Conservation (phyloP, 148 eudicot species). For the Rhododendron simsii region DNA sequence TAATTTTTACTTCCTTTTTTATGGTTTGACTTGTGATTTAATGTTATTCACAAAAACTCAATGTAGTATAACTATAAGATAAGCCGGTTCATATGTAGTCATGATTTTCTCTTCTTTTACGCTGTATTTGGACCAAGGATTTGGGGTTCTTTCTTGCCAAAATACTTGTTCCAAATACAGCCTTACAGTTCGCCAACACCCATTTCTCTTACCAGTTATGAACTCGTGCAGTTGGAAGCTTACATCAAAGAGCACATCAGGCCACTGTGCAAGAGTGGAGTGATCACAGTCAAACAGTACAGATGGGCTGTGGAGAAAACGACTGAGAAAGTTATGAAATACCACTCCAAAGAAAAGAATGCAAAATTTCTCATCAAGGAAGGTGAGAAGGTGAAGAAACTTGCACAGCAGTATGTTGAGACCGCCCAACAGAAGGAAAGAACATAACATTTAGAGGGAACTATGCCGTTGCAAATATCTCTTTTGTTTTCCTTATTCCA, state of each 20-base stretch:
- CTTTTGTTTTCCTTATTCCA: not conserved
- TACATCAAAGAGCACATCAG: constrained; percentile 96
- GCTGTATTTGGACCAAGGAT: not conserved
- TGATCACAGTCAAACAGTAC: constrained; percentile 78
- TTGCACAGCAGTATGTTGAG: constrained; percentile 86
- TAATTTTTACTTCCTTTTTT: not conserved
- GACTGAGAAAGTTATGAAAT: constrained; percentile 82
- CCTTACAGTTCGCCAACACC: not conserved
- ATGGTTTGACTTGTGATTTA: not conserved
- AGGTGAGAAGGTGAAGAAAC: constrained; percentile 80
- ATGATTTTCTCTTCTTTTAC: not conserved
- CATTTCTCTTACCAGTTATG: not conserved
- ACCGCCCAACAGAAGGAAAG: constrained; percentile 55
- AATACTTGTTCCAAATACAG: not conserved
- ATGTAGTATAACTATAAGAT: not conserved
- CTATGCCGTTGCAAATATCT: not conserved
- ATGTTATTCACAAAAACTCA: not conserved
- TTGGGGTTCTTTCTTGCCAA: not conserved
- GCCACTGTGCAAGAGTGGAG: constrained; percentile 91
- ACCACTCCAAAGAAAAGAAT: constrained; percentile 72
- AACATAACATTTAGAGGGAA: not conserved
- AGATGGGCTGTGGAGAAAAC: constrained; percentile 79
- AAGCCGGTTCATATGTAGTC: not conserved
- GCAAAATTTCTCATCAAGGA: constrained; percentile 80
- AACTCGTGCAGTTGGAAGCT: constrained; percentile 62